Evolutionary conservation across 2,329 filamentous ascomycete species (phyloP), one percentile per base, ranked within the genome.

Genomic region (Alternaria ethzedia): DNA sequence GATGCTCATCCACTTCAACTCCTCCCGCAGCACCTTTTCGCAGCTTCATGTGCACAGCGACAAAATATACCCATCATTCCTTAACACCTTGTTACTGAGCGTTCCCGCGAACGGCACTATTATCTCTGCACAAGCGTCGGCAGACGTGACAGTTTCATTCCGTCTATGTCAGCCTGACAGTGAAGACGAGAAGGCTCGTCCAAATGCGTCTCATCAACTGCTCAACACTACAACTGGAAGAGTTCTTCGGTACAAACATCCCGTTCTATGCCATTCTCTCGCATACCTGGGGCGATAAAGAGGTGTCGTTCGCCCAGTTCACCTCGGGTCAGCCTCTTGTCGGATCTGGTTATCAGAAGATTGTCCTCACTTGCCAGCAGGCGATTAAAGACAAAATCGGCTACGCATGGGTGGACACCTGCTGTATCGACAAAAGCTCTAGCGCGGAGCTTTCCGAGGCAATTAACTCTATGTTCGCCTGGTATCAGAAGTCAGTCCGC

Each of bases 371-470:
- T 4, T 55, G 57, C 41, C 9, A 41, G 6, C 50, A 59, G 21
- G 50, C 50, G 1, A 15, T 49, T 0, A 9, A 10, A 5, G 21
- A 63, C 3, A 13, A 13, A 9, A 4, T 64, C 8, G 3, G 45
- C 1, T 64, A 54, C 21, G 57, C 41, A 11, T 64, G 61, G 61
- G 47, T 61, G 1, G 61, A 64, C 12, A 64, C 61, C 2, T 64
- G 61, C 11, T 64, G 57, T 28, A 64, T 64, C 5, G 58, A 64
- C 43, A 64, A 64, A 23, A 43, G 43, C 2, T 57, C 52, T 6
- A 61, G 57, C 15, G 17, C 61, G 8, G 61, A 64, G 41, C 58
- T 64, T 26, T 54, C 52, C 13, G 58, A 64, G 57, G 61, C 61
- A 3, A 55, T 59, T 4, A 59, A 59, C 28, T 59, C 50, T 3